Percentiles rank a stretch among this genome's conserved stretches.
Evolutionary conservation across 2,329 filamentous ascomycete genomes (phyloP).

Genomic region (Tolypocladium paradoxum): DNA sequence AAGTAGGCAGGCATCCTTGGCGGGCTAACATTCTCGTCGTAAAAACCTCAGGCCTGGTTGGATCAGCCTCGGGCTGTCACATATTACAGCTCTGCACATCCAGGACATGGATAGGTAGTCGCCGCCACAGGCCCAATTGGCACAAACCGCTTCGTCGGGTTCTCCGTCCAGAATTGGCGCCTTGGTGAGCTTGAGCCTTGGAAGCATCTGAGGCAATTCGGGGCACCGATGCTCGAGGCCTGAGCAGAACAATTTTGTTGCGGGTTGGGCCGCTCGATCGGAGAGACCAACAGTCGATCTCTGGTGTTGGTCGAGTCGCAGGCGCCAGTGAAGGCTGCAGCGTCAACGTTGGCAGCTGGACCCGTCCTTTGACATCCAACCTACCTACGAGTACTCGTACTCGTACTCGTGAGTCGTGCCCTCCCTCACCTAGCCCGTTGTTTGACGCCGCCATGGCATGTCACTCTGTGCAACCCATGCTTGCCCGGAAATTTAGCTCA

Average conservation of each 20-base stretch:
- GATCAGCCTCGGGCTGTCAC: not conserved
- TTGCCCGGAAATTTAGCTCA: conserved; percentile 7
- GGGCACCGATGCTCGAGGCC: not conserved
- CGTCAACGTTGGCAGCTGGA: not conserved
- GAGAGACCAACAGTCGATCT: not conserved
- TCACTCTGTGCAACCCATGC: not conserved
- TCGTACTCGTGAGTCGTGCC: no score
- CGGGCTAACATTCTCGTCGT: not conserved
- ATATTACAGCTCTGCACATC: not conserved
- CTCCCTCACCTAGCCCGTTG: not conserved
- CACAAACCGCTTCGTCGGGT: not conserved
- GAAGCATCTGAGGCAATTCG: not conserved
- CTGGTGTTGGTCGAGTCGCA: not conserved
- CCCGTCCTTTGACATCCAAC: not conserved
- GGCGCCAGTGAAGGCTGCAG: not conserved
- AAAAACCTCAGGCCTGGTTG: not conserved
- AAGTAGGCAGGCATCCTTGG: not conserved
- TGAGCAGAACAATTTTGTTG: not conserved
- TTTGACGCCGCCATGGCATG: not conserved
- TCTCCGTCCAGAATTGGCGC: not conserved
- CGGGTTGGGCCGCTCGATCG: not conserved
- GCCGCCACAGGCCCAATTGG: not conserved
- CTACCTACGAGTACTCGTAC: no score
- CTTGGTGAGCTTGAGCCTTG: not conserved
- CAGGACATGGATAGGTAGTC: not conserved